Base-by-base conservation (phyloP, 73 alveolate genomes). In the Urostyla sp. region DNA sequence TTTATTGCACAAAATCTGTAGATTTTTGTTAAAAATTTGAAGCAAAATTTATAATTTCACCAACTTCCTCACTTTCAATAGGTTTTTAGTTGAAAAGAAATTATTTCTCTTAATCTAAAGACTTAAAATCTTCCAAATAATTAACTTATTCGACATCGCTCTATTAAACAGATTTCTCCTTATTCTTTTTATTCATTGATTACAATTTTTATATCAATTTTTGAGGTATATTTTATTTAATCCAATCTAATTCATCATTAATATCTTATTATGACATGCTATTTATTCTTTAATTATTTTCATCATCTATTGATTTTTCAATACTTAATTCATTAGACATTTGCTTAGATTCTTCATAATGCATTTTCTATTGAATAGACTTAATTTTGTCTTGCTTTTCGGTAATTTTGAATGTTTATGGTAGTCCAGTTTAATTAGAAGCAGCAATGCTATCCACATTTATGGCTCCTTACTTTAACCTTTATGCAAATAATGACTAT, bases 181-280 rank as follows among this genome's bases (percentile, higher is more conserved):
- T 58, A 35, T 58, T 40, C 51, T 58, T 31, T 58, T 18, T 10
- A 5, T 69, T 69, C 1, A 69, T 3, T 2, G 21, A 27, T 23
- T 69, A 46, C 28, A 69, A 54, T 49, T 69, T 69, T 38, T 69
- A 67, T 21, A 69, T 21, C 6, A 69, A 55, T 23, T 46, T 69
- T 3, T 67, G 83, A 49, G 34, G 44, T 21, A 69, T 27, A 31
- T 45, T 49, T 0, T n/a, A 1, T 30, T 48, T 1, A 0, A 69
- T 15, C 32, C 31, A 49, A 28, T 69, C 83, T 2, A 69, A 5
- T 31, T 69, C 24, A 16, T 69, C 72, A 21, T 49, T 44, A 3
- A 69, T 6, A 15, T 69, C 83, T 27, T 69, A 67, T 45, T 69
- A 46, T 4, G 83, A 69, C 83, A 69, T 69, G 7, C 18, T 0